Conservation (phyloP, 768 basidiomycete genomes). For the Mycena kentingensis region DNA sequence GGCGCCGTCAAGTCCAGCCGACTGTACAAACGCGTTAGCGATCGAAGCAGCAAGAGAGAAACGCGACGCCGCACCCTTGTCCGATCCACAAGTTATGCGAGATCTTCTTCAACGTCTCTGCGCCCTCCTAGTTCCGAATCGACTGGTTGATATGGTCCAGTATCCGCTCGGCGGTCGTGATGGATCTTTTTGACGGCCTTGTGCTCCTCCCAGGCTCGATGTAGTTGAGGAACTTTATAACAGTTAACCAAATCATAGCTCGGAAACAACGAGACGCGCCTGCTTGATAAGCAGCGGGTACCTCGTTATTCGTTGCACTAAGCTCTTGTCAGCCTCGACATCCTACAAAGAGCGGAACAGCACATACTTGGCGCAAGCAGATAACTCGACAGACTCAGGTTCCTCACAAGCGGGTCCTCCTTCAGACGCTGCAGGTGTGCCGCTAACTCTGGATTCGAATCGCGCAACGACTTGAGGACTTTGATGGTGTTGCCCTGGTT, state of each 20-base stretch:
- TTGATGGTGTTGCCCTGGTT: constrained; percentile 82
- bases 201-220: constrained; percentile 69
- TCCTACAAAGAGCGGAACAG: background rate
- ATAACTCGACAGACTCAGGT: constrained; percentile 88
- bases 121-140: constrained; percentile 81
- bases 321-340: background rate
- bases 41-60: background rate
- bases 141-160: constrained; percentile 85
- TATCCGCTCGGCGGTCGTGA: constrained; percentile 69
- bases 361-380: constrained; percentile 84
- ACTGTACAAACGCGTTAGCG: constrained; percentile 32
- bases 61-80: constrained; percentile 71
- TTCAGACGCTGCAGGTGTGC: constrained; percentile 72
- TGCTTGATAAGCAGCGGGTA: constrained; percentile 91
- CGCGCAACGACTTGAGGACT: constrained; percentile 71
- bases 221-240: constrained; percentile 81
- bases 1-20: constrained; percentile 89
- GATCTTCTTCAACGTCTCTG: constrained; percentile 70
- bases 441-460: constrained; percentile 65
- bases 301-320: constrained; percentile 94
- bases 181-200: constrained; percentile 52
- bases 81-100: constrained; percentile 88
- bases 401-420: constrained; percentile 75
- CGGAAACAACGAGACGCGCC: too few species aligned
- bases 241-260: too few species aligned